Base-by-base conservation (phyloP, 495 filamentous ascomycete species). In the Beverwykella pulmonaria region DNA sequence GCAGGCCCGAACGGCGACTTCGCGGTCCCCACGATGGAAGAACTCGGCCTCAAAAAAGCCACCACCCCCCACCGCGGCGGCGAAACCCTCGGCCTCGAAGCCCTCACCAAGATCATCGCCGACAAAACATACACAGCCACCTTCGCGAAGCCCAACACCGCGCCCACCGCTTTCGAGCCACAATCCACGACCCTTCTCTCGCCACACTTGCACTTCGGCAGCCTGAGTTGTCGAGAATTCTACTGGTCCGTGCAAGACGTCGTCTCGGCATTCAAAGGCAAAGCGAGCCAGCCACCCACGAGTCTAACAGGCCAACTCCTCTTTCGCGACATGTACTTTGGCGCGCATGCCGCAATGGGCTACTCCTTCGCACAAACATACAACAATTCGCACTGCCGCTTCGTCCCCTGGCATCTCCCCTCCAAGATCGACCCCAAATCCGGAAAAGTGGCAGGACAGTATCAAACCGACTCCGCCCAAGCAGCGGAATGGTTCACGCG, bases 311-410 rank as follows among this genome's bases (percentile, higher is more conserved):
- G 88, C 15, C 88, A 91, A 68, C 76, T 90, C 1, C 79, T 89
- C 0, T 91, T 91, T 71, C 79, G 88, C 0, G 88, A 91, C 61
- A 91, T 90, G 88, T 91, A 90, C 75, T 90, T 91, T 62, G 88
- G 79, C 32, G 88, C 88, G 0, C 88, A 91, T 71, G 85, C 87
- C 1, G 78, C 80, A 0, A 75, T 90, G 1, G 88, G 88, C 2
- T 78, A 81, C 52, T 59, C 76, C 0, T 90, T 86, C 66, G 77
- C 74, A 4, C 84, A 84, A 57, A 87, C 84, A 2, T 68, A 81
- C 32, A 81, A 82, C 23, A 91, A 91, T 65, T 67, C 76, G 2
- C 74, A 84, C 61, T 86, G 82, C 46, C 79, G 86, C 25, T 89
- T 90, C 73, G 81, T 91, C 9, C 86, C 87, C 53, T 91, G 88